Evolutionary conservation across 1,284 basidiomycete genomes (phyloP), one percentile per base, ranked within the genome.

Genomic region (Albatrellus sp.): DNA sequence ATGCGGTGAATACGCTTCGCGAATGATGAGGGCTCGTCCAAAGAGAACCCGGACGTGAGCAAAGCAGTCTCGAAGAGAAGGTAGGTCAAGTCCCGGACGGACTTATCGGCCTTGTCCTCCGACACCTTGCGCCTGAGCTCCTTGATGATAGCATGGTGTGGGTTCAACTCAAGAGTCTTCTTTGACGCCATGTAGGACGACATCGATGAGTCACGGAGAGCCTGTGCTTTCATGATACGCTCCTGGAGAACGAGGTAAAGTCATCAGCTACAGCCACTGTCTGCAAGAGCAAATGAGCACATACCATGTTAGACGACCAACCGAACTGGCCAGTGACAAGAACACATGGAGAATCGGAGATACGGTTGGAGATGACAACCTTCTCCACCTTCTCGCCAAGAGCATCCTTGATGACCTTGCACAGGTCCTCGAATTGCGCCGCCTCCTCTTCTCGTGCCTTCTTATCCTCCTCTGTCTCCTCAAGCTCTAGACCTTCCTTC

Each of bases 301-400:
- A 20, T 50, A 78, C 84, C 93, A 98, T 97, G 80, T 98, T 98
- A 53, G 93, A 92, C 40, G 92, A 97, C 96, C 96, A 98, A 50
- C 94, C 93, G 65, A 97, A 98, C 65, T 97, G 92, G 52, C 93
- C 94, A 53, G 96, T 98, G 61, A 98, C 94, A 59, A 96, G 84
- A 36, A 96, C 90, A 60, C 90, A 94, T 47, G 92, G 92, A 24
- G 92, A 96, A 68, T 94, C 90, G 59, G 79, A 76, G 72, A 97
- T 93, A 67, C 94, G 91, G 82, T 96, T 98, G 44, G 96, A 98
- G 57, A 98, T 77, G 53, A 97, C 80, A 33, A 98, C 96, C 80
- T 98, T 98, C 80, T 98, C 96, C 54, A 98, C 94, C 77, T 94
- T 96, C 71, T 98, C 94, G 51, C 93, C 93, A 50, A 98, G 90